Percentiles rank a stretch among this genome's conserved stretches.
Conservation (phyloP, 1,284 basidiomycete species). For the Rhodotorula mucilaginosa region DNA sequence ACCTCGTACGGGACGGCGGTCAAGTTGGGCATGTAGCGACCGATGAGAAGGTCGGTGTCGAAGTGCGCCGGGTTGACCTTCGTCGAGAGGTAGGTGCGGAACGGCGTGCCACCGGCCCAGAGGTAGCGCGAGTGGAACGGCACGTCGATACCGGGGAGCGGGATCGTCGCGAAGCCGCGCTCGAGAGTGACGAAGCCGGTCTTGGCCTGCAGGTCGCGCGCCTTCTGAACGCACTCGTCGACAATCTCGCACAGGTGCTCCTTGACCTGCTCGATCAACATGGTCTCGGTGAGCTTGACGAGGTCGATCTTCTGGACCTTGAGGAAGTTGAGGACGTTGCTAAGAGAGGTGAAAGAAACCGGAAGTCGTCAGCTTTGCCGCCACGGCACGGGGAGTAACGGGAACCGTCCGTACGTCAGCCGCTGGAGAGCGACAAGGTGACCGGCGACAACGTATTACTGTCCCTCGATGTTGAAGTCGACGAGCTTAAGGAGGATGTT, state of each 20-base stretch:
- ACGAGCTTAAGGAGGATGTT: constrained; percentile 88
- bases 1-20: constrained; percentile 93
- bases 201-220: constrained; percentile 69
- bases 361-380: not conserved
- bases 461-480: constrained; percentile 92
- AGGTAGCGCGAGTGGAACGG: constrained; percentile 99
- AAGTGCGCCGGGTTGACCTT: constrained; percentile 89
- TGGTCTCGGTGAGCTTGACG: constrained; percentile 81
- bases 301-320: constrained; percentile 97
- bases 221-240: constrained; percentile 72
- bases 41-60: constrained; percentile 86
- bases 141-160: constrained; percentile 94
- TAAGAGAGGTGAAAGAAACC: not conserved
- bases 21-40: constrained; percentile 96
- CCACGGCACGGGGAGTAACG: not conserved
- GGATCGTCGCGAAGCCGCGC: constrained; percentile 86
- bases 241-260: constrained; percentile 90
- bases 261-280: constrained; percentile 81
- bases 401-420: constrained; percentile 64
- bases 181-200: constrained; percentile 93
- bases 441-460: constrained; percentile 97
- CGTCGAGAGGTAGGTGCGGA: constrained; percentile 93
- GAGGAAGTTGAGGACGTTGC: constrained; percentile 81
- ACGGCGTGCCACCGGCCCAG: constrained; percentile 97
- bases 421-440: constrained; percentile 90